Evolutionary conservation across 2,329 filamentous ascomycete genomes (phyloP).

Genomic region (Sphaerostilbella broomeana): DNA sequence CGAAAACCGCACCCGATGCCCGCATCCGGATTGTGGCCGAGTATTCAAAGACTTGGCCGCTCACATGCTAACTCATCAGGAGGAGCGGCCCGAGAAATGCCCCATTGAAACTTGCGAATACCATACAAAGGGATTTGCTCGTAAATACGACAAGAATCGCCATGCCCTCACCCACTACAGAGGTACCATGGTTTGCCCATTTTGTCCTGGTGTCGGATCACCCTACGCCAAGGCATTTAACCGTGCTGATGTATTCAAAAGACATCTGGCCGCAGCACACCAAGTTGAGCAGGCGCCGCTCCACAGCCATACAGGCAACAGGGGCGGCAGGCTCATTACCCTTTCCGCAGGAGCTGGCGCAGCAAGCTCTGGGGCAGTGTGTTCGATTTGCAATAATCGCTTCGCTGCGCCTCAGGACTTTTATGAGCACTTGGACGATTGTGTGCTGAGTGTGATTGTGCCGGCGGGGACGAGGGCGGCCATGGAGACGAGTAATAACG

Average conservation of each 20-base stretch:
- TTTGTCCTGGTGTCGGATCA: constrained; percentile 83
- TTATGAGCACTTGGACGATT: constrained; percentile 84
- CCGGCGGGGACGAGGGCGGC: constrained; percentile 24
- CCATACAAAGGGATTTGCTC: constrained; percentile 85
- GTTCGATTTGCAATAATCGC: constrained; percentile 75
- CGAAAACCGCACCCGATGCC: constrained; percentile 42
- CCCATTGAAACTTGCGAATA: constrained; percentile 92
- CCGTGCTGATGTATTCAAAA: constrained; percentile 93
- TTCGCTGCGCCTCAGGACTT: constrained; percentile 91
- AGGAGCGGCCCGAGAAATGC: constrained; percentile 91
- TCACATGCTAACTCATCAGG: constrained; percentile 94
- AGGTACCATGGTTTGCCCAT: constrained; percentile 95
- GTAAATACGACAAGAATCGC: constrained; percentile 97
- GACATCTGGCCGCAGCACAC: constrained; percentile 88
- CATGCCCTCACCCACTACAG: constrained; percentile 97
- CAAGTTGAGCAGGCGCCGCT: constrained; percentile 90
- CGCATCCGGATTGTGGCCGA: constrained; percentile 51
- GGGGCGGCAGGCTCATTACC: constrained; percentile 13
- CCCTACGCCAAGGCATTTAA: constrained; percentile 93
- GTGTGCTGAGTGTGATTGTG: constrained; percentile 53
- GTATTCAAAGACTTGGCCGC: constrained; percentile 64
- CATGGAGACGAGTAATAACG: constrained; percentile 12
- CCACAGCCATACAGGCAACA: constrained; percentile 59
- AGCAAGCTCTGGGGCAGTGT: constrained; percentile 79
- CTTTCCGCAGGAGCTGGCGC: constrained; percentile 27